phyloP scores from a whole-genome alignment of 306 rosid species.

The Rosa chinensis region DNA sequence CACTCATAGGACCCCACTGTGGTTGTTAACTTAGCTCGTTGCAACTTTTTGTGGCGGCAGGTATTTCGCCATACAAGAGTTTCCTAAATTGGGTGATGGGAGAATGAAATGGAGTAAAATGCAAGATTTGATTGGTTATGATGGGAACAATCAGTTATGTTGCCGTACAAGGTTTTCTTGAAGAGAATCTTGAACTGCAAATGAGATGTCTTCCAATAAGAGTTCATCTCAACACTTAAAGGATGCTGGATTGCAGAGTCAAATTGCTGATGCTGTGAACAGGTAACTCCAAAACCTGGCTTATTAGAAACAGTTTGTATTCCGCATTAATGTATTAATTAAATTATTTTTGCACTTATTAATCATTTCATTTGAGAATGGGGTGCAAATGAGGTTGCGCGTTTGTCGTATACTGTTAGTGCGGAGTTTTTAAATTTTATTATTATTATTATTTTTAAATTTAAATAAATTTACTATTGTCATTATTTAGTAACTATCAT shows the following conservation, averaged over 20 bases:
- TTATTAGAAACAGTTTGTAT: background rate
- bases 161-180: constrained; percentile 22
- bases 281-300: constrained; percentile 25
- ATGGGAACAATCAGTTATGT: constrained; percentile 26
- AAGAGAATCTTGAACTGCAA: constrained; percentile 28
- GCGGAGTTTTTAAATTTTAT: background rate
- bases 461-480: background rate
- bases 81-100: constrained; percentile 9
- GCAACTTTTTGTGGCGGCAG: constrained; percentile 7
- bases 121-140: constrained; percentile 20
- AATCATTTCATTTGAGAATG: background rate
- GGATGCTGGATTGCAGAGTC: constrained; percentile 27
- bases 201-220: constrained; percentile 43
- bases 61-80: background rate
- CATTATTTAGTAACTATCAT: background rate
- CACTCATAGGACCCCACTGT: background rate
- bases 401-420: background rate
- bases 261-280: constrained; percentile 24
- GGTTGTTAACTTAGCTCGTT: background rate
- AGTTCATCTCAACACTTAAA: constrained; percentile 27
- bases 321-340: background rate
- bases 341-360: background rate
- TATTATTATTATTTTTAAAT: background rate
- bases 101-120: constrained; percentile 34
- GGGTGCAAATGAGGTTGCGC: background rate